Evolutionary conservation across 345 rosid genomes (phyloP), one percentile per base, ranked within the genome.

Genomic region (Gossypioides kirkii): DNA sequence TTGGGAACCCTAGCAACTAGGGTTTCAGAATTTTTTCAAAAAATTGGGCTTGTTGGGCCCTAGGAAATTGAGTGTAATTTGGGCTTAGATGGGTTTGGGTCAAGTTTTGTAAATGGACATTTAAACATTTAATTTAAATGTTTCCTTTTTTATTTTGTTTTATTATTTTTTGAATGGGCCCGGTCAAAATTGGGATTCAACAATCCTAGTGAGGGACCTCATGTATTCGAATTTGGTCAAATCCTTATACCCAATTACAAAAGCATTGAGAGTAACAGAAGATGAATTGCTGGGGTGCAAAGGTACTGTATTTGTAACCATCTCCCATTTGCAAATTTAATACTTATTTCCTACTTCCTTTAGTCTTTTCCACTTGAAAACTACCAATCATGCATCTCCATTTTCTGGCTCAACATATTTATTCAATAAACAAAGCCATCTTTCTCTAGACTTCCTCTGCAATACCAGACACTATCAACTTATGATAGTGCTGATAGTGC

Each of bases 141-240:
- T n/a, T n/a, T n/a, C n/a, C n/a, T n/a, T n/a, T n/a, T n/a, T n/a
- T n/a, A n/a, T n/a, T n/a, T n/a, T n/a, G n/a, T n/a, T n/a, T n/a
- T n/a, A n/a, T n/a, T n/a, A n/a, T n/a, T n/a, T n/a, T n/a, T n/a
- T n/a, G n/a, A n/a, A n/a, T n/a, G n/a, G n/a, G n/a, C n/a, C n/a
- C n/a, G n/a, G n/a, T n/a, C n/a, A n/a, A n/a, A n/a, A n/a, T n/a
- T n/a, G n/a, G n/a, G n/a, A n/a, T n/a, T n/a, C n/a, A n/a, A n/a
- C n/a, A n/a, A 78, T 79, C 75, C 93, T 94, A n/a, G 95, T 94
- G 71, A 80, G 81, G 54, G 98, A 94, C 79, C 82, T 92, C 77
- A 80, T 73, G 77, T 67, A 79, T 60, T 94, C 68, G 97, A 94
- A 80, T 72, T 87, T 22, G 98, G 87, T 70, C 85, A 78, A 43